Percentiles rank a stretch among this genome's conserved stretches.
phyloP scores from a whole-genome alignment of 2,329 filamentous ascomycete species.

The Capronia coronata region DNA sequence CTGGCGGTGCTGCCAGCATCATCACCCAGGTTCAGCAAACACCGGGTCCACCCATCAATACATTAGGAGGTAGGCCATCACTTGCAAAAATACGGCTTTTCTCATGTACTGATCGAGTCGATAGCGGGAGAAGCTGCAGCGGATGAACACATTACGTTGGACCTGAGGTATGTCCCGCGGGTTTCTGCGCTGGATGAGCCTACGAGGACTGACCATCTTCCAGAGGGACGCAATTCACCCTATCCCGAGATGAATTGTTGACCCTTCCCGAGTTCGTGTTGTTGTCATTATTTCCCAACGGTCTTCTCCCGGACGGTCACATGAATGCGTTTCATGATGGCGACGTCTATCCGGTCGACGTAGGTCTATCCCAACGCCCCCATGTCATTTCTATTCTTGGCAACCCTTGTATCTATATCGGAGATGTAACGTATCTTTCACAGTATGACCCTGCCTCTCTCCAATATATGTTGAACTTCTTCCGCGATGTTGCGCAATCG shows the following conservation, averaged over 20 bases:
- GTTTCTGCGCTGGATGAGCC: neutral
- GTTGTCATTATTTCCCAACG: constrained; percentile 95
- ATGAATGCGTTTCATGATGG: constrained; percentile 88
- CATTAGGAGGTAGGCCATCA: constrained; percentile 64
- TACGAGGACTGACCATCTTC: constrained; percentile 22
- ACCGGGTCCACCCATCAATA: constrained; percentile 76
- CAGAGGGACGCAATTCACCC: constrained; percentile 86
- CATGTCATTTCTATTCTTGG: constrained; percentile 26
- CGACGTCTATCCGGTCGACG: constrained; percentile 94
- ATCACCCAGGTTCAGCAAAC: constrained; percentile 98
- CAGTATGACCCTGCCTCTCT: constrained; percentile 95
- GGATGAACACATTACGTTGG: constrained; percentile 30
- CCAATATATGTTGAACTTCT: constrained; percentile 99
- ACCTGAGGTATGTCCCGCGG: constrained; percentile 24
- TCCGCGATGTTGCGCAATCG: constrained; percentile 91
- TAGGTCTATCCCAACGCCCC: constrained; percentile 49
- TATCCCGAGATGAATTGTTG: constrained; percentile 89
- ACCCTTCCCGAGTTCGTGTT: constrained; percentile 96
- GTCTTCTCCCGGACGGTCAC: constrained; percentile 93
- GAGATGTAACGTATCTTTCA: constrained; percentile 49
- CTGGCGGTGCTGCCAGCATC: constrained; percentile 94
- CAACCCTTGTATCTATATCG: constrained; percentile 32
- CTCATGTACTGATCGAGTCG: constrained; percentile 7
- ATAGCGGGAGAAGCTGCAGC: constrained; percentile 26
- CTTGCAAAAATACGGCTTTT: neutral